These are phyloP conservation scores for Ogataea pilisensis DNA, from an alignment of 805 yeast species.

Conservation along the genomic window DNA sequence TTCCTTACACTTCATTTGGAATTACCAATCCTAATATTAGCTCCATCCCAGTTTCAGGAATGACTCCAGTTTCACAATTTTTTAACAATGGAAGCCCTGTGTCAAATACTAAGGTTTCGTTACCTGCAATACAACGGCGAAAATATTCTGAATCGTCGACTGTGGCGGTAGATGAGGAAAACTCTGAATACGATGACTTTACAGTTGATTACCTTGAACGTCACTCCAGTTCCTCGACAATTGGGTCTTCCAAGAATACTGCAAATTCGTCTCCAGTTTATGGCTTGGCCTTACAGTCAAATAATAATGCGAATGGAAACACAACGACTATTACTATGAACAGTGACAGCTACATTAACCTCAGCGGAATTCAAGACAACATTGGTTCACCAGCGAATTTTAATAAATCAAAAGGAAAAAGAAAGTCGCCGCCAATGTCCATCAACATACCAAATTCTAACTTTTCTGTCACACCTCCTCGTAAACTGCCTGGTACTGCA, in stretches of 20 bases:
- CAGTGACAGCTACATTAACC: background rate
- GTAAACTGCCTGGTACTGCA: background rate
- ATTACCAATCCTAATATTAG: background rate
- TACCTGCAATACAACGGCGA: constrained; percentile 16
- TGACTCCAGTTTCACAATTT: constrained; percentile 1
- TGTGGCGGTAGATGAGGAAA: background rate
- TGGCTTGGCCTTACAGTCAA: background rate
- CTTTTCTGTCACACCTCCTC: constrained; percentile 1
- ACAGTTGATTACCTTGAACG: constrained; percentile 9
- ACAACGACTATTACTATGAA: background rate
- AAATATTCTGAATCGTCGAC: constrained; percentile 17
- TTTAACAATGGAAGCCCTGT: too few species aligned
- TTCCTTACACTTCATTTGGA: constrained; percentile 1
- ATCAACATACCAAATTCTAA: background rate
- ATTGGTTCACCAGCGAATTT: background rate
- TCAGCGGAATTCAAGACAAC: background rate
- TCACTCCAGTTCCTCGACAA: constrained; percentile 12
- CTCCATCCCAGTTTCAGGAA: constrained; percentile 3
- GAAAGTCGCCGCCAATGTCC: constrained; percentile 1
- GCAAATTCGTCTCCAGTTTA: constrained; percentile 19
- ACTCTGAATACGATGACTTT: constrained; percentile 3
- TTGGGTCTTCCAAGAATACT: constrained; percentile 14
- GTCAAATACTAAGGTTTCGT: constrained; percentile 6
- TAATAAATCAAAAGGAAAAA: background rate
- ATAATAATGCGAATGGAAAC: background rate